These are phyloP conservation scores for Coffea eugenioides DNA, from an alignment of 257 asterid genomes.

Conservation along the genomic window DNA sequence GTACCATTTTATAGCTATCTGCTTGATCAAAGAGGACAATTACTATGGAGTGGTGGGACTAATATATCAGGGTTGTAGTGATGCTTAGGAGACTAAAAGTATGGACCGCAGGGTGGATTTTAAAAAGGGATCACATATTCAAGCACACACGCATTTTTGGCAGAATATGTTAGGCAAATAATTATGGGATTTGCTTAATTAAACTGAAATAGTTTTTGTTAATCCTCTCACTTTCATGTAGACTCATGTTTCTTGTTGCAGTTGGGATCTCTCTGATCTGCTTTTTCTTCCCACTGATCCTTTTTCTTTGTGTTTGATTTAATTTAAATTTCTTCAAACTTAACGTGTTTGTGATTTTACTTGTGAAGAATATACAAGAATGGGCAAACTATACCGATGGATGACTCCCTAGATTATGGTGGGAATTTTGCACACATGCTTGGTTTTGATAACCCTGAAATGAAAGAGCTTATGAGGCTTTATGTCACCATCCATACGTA, in stretches of 20 bases:
- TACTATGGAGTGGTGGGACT: not conserved
- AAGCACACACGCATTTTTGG: not conserved
- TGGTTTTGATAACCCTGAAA: constrained; percentile 80
- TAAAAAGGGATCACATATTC: not conserved
- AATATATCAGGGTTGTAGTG: not conserved
- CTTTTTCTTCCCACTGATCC: not conserved
- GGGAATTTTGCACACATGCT: constrained; percentile 96
- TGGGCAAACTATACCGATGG: constrained; percentile 66
- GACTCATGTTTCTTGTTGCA: not conserved
- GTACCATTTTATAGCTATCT: not conserved
- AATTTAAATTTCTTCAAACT: not conserved
- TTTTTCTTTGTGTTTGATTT: not conserved
- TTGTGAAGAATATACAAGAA: constrained; percentile 82
- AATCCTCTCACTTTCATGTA: not conserved
- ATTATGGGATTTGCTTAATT: not conserved
- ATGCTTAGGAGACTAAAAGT: not conserved
- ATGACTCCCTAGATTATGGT: constrained; percentile 91
- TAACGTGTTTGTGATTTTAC: constrained; percentile 16
- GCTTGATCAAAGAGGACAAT: not conserved
- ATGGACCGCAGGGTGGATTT: not conserved
- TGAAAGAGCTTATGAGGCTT: constrained; percentile 97
- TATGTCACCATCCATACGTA: constrained; percentile 92
- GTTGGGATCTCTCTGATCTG: not conserved
- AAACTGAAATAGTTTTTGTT: not conserved
- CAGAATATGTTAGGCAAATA: not conserved